Evolutionary conservation across 2,329 filamentous ascomycete species (phyloP).

Genomic region (Phyllosticta citriasiana): DNA sequence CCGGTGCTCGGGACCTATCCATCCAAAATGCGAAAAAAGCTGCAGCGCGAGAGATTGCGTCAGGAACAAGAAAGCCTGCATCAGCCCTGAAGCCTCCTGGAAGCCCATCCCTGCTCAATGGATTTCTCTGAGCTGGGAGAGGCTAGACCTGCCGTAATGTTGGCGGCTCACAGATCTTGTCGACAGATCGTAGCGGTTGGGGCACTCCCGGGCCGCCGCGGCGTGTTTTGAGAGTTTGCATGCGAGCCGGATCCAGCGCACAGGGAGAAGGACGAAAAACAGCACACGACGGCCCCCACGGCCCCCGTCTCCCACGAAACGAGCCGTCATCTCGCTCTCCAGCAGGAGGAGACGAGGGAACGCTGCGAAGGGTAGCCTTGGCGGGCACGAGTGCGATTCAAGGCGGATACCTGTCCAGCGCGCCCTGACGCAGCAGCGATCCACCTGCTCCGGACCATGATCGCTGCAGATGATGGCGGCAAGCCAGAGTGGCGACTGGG

Average conservation of each 20-base stretch:
- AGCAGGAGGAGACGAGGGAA: background rate
- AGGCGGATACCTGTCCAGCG: background rate
- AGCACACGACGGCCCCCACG: conserved; percentile 1
- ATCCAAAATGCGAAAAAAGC: conserved; percentile 11
- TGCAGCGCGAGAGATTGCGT: conserved; percentile 30
- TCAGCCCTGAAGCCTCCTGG: conserved; percentile 24
- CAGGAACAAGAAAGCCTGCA: conserved; percentile 27
- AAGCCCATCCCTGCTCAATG: background rate
- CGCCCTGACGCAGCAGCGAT: conserved; percentile 1
- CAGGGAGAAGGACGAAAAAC: background rate
- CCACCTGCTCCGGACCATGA: background rate
- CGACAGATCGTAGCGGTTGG: conserved; percentile 7
- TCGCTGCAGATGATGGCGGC: conserved; percentile 9
- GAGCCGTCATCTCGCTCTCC: conserved; percentile 8
- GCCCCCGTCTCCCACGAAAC: background rate
- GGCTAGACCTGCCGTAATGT: conserved; percentile 17
- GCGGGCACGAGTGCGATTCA: conserved; percentile 1
- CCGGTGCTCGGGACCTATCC: background rate
- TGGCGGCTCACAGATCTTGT: conserved; percentile 24
- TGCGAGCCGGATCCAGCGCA: background rate
- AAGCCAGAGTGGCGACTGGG: background rate
- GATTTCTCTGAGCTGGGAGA: conserved; percentile 10
- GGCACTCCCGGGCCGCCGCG: conserved; percentile 7
- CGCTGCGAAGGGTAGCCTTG: conserved; percentile 3
- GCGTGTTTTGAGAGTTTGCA: background rate